These are phyloP conservation scores for Moesziomyces aphidis DNA, from an alignment of 1,284 basidiomycete species.

Conservation along the genomic window DNA sequence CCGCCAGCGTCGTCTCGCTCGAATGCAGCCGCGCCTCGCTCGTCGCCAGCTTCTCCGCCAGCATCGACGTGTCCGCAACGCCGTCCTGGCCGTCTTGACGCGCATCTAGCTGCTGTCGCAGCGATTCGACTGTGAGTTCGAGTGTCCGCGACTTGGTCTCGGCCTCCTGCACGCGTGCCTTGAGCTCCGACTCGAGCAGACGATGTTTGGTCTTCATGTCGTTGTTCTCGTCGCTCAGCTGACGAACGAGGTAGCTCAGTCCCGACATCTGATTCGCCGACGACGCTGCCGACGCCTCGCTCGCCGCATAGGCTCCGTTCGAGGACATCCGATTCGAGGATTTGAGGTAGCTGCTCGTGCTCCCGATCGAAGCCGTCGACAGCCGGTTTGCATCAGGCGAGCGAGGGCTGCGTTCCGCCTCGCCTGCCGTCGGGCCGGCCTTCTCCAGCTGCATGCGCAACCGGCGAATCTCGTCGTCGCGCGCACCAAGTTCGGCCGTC, in stretches of 20 bases:
- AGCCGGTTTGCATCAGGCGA: conserved; percentile 57
- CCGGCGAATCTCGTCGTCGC: conserved; percentile 34
- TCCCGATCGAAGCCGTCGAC: conserved; percentile 21
- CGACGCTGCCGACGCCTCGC: conserved; percentile 73
- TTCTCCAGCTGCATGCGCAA: conserved; percentile 65
- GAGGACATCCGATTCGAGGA: conserved; percentile 65
- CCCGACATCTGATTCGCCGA: conserved; percentile 73
- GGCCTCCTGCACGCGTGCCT: conserved; percentile 79
- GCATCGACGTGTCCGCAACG: conserved; percentile 59
- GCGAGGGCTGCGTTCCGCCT: not conserved
- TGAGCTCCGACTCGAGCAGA: conserved; percentile 73
- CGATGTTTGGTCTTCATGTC: conserved; percentile 76
- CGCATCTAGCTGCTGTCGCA: conserved; percentile 72
- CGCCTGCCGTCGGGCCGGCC: conserved; percentile 26
- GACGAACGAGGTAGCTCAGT: conserved; percentile 80
- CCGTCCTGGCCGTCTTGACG: conserved; percentile 67
- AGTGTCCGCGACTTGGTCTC: conserved; percentile 80
- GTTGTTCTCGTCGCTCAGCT: conserved; percentile 83
- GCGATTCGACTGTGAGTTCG: conserved; percentile 80
- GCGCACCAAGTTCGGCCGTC: not conserved
- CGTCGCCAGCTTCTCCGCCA: conserved; percentile 43
- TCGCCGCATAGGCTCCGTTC: conserved; percentile 70
- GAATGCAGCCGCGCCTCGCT: conserved; percentile 64
- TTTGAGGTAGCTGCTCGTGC: conserved; percentile 20
- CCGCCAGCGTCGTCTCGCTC: conserved; percentile 70